phyloP scores from a whole-genome alignment of 352 stramenopile genomes.

The Pythium sukuiense region DNA sequence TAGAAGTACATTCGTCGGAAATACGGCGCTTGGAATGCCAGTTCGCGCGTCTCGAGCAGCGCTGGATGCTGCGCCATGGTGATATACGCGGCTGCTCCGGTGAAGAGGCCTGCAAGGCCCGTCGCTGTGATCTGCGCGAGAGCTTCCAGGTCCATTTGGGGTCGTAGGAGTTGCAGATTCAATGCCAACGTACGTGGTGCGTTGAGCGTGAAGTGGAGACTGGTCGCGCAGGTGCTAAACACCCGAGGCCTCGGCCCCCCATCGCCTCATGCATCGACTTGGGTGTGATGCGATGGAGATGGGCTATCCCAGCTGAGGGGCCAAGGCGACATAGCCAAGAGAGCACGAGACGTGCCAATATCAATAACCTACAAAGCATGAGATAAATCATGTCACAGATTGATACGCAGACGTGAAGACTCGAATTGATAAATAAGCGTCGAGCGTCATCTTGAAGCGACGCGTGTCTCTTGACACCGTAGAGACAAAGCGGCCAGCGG shows the following conservation, averaged over 20 bases:
- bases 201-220: slow-evolving; percentile 4
- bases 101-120: slow-evolving; percentile 64
- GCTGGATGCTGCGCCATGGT: slow-evolving; percentile 71
- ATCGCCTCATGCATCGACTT: not conserved
- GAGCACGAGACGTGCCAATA: slow-evolving; percentile 5
- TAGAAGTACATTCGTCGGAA: slow-evolving; percentile 83
- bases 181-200: not conserved
- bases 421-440: slow-evolving; percentile 9
- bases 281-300: slow-evolving; percentile 3
- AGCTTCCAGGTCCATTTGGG: slow-evolving; percentile 41
- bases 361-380: not conserved
- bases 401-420: slow-evolving; percentile 2
- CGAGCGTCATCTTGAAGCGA: slow-evolving; percentile 24
- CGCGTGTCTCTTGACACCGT: slow-evolving; percentile 21
- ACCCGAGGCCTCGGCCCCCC: not conserved
- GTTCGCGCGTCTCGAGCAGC: slow-evolving; percentile 53
- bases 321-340: slow-evolving; percentile 19
- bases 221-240: not conserved
- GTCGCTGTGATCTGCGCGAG: slow-evolving; percentile 60
- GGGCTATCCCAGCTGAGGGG: slow-evolving; percentile 8
- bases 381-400: not conserved
- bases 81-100: slow-evolving; percentile 67
- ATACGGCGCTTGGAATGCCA: slow-evolving; percentile 67
- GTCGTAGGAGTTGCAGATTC: not conserved
- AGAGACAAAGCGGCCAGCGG: slow-evolving; percentile 6